A percentile compares a stretch with the other conserved stretches of the same genome.
These are phyloP conservation scores for Sphagnum fallax DNA, from an alignment of 228 moss, liverwort and hornwort genomes.

Conservation along the genomic window DNA sequence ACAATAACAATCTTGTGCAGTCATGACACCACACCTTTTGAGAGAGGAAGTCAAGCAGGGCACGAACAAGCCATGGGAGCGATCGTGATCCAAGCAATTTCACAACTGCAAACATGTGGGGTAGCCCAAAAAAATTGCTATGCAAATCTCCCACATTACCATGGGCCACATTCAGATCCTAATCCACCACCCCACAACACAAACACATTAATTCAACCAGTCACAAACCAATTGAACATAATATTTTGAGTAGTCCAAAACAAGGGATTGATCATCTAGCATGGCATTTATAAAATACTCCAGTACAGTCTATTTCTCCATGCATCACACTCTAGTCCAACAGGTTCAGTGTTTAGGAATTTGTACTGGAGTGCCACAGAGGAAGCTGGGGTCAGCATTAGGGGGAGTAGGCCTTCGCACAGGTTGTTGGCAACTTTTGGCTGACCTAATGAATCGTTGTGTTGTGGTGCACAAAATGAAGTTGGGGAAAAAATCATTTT, in stretches of 20 bases:
- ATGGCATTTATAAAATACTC: too few species aligned
- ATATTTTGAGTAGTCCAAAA: too few species aligned
- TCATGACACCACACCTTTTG: slow-evolving; percentile 59
- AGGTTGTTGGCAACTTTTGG: slow-evolving; percentile 54
- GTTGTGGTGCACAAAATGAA: slow-evolving; percentile 90
- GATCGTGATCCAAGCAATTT: slow-evolving; percentile 92
- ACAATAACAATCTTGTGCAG: too few species aligned
- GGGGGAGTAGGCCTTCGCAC: slow-evolving; percentile 72
- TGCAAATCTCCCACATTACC: slow-evolving; percentile 76
- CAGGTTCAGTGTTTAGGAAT: not conserved
- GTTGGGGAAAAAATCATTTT: slow-evolving; percentile 92
- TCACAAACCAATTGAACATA: too few species aligned
- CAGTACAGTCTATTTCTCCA: too few species aligned
- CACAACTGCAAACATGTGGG: slow-evolving; percentile 90
- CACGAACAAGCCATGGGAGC: slow-evolving; percentile 95
- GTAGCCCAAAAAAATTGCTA: slow-evolving; percentile 86
- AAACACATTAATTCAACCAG: too few species aligned
- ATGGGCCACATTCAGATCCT: slow-evolving; percentile 91
- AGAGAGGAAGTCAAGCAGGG: slow-evolving; percentile 82
- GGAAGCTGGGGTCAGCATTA: slow-evolving; percentile 81
- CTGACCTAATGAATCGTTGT: slow-evolving; percentile 82
- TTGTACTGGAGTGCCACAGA: slow-evolving; percentile 83
- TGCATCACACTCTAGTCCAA: too few species aligned
- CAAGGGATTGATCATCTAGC: too few species aligned
- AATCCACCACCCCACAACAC: slow-evolving; percentile 1